Percentiles rank a stretch among this genome's conserved stretches.
These are phyloP conservation scores for Saturnispora mendoncae DNA, from an alignment of 805 yeast genomes.

Conservation along the genomic window DNA sequence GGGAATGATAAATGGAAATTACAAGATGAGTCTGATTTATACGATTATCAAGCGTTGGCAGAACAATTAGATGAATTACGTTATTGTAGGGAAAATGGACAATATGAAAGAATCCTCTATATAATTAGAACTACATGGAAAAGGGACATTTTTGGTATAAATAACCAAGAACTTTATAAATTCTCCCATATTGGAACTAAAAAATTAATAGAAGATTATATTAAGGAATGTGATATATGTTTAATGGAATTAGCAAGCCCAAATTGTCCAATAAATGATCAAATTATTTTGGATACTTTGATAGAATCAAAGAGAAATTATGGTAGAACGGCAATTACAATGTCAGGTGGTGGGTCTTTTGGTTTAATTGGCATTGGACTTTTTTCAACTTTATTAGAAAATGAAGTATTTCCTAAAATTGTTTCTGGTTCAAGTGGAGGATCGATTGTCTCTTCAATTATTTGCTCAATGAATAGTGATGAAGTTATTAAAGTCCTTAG, in stretches of 20 bases:
- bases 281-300: slow-evolving; percentile 65
- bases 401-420: slow-evolving; percentile 71
- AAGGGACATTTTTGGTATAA: slow-evolving; percentile 80
- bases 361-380: slow-evolving; percentile 94
- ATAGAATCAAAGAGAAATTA: slow-evolving; percentile 84
- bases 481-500: slow-evolving; percentile 54
- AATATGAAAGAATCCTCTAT: slow-evolving; percentile 56
- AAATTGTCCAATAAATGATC: slow-evolving; percentile 45
- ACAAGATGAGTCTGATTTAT: slow-evolving; percentile 50
- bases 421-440: slow-evolving; percentile 96
- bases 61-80: slow-evolving; percentile 46
- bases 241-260: slow-evolving; percentile 34
- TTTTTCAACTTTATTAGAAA: slow-evolving; percentile 64
- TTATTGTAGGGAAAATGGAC: slow-evolving; percentile 46
- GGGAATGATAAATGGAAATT: slow-evolving; percentile 69
- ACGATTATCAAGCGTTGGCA: slow-evolving; percentile 60
- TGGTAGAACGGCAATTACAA: slow-evolving; percentile 90
- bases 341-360: slow-evolving; percentile 93
- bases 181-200: slow-evolving; percentile 85
- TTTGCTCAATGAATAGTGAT: slow-evolving; percentile 70
- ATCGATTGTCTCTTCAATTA: slow-evolving; percentile 82
- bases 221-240: slow-evolving; percentile 58
- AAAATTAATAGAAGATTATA: slow-evolving; percentile 69
- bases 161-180: slow-evolving; percentile 66
- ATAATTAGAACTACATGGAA: slow-evolving; percentile 78